phyloP scores from a whole-genome alignment of 768 basidiomycete species.

The Amanita subjunquillea region DNA sequence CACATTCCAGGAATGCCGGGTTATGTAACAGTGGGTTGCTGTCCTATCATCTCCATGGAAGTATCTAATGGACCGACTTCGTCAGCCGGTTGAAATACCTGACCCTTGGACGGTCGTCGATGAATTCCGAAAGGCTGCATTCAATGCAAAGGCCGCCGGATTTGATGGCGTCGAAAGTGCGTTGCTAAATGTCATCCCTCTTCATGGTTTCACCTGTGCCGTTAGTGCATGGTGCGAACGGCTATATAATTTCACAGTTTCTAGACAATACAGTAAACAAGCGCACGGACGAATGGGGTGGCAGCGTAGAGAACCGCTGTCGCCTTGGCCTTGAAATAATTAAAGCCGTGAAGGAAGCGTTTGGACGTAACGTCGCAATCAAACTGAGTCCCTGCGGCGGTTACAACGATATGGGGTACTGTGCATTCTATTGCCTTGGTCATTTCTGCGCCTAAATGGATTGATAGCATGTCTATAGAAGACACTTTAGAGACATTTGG shows the following conservation, averaged over 20 bases:
- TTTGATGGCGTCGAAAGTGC: conserved; percentile 46
- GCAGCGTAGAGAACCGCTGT: conserved; percentile 43
- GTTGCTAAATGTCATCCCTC: conserved; percentile 2
- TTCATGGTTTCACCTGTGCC: not conserved
- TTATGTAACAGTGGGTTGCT: conserved; percentile 25
- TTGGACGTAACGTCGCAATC: conserved; percentile 33
- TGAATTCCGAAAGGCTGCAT: conserved; percentile 31
- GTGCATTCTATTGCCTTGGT: not conserved
- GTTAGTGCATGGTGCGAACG: conserved; percentile 32
- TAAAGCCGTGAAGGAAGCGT: conserved; percentile 29
- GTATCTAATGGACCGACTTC: not conserved
- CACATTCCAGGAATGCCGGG: conserved; percentile 25
- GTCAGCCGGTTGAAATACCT: conserved; percentile 26
- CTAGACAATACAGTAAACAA: conserved; percentile 36
- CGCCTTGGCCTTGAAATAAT: conserved; percentile 44
- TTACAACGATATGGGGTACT: conserved; percentile 28
- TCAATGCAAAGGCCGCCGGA: conserved; percentile 40
- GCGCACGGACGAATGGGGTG: conserved; percentile 51
- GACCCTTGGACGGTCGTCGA: conserved; percentile 30
- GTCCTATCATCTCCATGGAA: not conserved
- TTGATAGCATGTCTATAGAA: conserved; percentile 28
- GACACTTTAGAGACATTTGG: conserved; percentile 32
- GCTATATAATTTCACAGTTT: conserved; percentile 41
- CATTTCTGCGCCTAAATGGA: not conserved
- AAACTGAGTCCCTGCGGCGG: conserved; percentile 21